Evolutionary conservation across 2,329 filamentous ascomycete species (phyloP), one percentile per base, ranked within the genome.

Genomic region (Alternaria longipes): DNA sequence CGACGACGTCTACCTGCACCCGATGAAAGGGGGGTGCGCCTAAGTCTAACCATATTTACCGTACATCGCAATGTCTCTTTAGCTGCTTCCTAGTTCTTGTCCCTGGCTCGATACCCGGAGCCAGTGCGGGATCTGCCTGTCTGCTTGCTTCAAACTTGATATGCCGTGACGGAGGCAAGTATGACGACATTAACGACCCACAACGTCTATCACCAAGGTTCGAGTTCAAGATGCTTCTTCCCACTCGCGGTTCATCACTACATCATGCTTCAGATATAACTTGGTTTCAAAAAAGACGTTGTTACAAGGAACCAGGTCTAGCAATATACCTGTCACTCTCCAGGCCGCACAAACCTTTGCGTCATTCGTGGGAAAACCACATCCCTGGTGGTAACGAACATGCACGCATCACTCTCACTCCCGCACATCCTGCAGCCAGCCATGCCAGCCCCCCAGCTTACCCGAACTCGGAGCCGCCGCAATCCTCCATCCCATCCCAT

Each of bases 171-270:
- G 20, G 38, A 47, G 57, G 57, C 49, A 56, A 47, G 52, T 60
- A 60, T 60, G 57, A 60, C 57, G 57, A 60, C 57, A 60, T 60
- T 40, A 60, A 38, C 18, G 53, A 18, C 54, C 53, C 53, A 60
- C 56, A 60, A 60, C 53, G 57, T 56, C 46, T 51, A 60, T 60
- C 57, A 56, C 53, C 53, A 56, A 51, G 38, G 26, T 47, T 30
- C 46, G 9, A 50, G 32, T n/a, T 50, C 46, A 38, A 50, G 30
- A 50, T 30, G 12, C 46, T 50, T 16, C 20, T 24, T 30, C 20
- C 46, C 30, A 36, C 30, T 49, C 12, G 18, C 46, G 30, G 22
- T 49, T 22, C 14, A 34, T 26, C 30, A 36, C 46, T 22, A 50
- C 46, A 50, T 50, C 30, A 50, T 50, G 16, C 30, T 50, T 22